Base-by-base conservation (phyloP, 2,329 filamentous ascomycete species). In the Penicillium glabrum region DNA sequence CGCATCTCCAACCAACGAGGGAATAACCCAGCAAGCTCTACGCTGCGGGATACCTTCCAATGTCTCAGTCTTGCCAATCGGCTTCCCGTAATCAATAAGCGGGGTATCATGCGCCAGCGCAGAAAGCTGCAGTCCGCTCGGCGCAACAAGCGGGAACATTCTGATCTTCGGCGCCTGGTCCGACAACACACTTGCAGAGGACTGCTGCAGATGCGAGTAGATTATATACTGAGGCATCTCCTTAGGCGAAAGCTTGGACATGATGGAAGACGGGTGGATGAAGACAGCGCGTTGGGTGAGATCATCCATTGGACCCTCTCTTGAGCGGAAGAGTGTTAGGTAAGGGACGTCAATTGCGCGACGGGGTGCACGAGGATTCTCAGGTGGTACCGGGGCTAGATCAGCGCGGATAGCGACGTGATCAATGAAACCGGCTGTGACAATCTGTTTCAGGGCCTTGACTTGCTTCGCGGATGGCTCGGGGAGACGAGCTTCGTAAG, bases 281-380 rank as follows among this genome's bases (percentile, higher is more conserved):
- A 90, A 98, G 2, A 97, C 91, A 31, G 88, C 86, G 54, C 83
- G 82, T 52, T 90, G 86, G 29, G 82, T 65, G 13, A 80, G 70
- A 16, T 80, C 77, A 16, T 79, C 73, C 21, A 70, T 67, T 13
- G 70, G 68, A 1, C 73, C 71, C 21, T 80, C 69, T 44, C 85
- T 70, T 72, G 59, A 91, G 80, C 91, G 87, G 63, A 93, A 86
- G 5, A 99, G 86, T 0, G 95, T 92, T 7, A 96, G 75, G 70
- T 98, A 99, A 0, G 93, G 90, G 3, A 98, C 90, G 65, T 98
- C 92, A 62, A 95, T 96, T 1, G 93, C 90, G n/a, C 92, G 86
- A 50, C 86, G 86, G 0, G 93, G 90, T 60, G 89, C 91, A 19
- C 88, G 82, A 46, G 80, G 76, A 52, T 83, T 76, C 59, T 88